These are phyloP conservation scores for Helenozyma rhizophorensis DNA, from an alignment of 805 yeast genomes.

Conservation along the genomic window DNA sequence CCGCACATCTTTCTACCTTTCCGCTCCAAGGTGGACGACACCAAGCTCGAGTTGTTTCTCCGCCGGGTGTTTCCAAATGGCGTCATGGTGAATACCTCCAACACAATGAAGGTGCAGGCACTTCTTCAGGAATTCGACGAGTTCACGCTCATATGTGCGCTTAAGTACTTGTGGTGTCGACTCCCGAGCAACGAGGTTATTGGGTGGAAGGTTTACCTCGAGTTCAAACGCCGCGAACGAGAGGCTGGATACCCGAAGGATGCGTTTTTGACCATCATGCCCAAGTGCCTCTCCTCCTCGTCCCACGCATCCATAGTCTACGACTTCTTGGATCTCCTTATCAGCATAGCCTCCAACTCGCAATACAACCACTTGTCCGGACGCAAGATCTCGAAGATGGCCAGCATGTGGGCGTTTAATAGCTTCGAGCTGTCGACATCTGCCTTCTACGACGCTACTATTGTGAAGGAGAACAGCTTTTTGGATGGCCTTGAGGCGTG, in stretches of 20 bases:
- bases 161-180: conserved; percentile 86
- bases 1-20: conserved; percentile 77
- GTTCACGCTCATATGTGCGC: conserved; percentile 64
- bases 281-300: conserved; percentile 74
- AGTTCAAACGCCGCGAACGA: conserved; percentile 61
- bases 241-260: conserved; percentile 63
- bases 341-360: conserved; percentile 73
- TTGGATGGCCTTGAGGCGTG: conserved; percentile 71
- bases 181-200: conserved; percentile 74
- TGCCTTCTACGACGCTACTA: conserved; percentile 36
- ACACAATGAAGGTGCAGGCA: conserved; percentile 35
- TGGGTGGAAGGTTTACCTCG: conserved; percentile 80
- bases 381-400: conserved; percentile 72
- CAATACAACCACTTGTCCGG: conserved; percentile 76
- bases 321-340: conserved; percentile 78
- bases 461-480: conserved; percentile 37
- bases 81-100: conserved; percentile 27
- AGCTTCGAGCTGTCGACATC: conserved; percentile 28
- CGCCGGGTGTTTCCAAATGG: conserved; percentile 58
- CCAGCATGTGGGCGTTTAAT: conserved; percentile 86
- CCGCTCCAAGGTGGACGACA: conserved; percentile 63
- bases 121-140: conserved; percentile 54
- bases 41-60: conserved; percentile 53
- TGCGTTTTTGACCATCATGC: conserved; percentile 80
- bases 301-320: conserved; percentile 88